phyloP scores from a whole-genome alignment of 1,139 yeast species.

The Meyerozyma guilliermondii region DNA sequence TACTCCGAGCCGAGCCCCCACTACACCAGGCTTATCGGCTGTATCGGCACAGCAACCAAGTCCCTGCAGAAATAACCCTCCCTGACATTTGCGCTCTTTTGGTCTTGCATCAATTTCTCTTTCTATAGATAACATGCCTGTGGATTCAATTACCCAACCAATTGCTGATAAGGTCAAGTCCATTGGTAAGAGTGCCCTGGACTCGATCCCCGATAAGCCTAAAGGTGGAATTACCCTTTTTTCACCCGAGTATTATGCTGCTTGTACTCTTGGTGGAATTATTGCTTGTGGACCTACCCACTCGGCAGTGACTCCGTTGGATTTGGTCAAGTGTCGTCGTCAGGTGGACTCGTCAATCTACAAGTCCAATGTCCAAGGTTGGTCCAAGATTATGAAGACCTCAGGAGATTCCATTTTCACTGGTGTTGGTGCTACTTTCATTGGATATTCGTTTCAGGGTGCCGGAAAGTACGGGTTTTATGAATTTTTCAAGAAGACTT shows the following conservation, averaged over 20 bases:
- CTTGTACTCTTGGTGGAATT: constrained; percentile 87
- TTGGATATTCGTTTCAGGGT: constrained; percentile 92
- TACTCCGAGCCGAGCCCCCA: not conserved
- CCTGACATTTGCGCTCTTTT: not conserved
- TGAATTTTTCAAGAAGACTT: constrained; percentile 79
- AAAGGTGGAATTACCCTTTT: constrained; percentile 43
- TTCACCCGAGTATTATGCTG: constrained; percentile 68
- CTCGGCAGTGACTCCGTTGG: constrained; percentile 86
- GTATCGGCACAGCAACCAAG: not conserved
- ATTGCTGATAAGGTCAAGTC: constrained; percentile 23
- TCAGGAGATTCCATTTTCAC: constrained; percentile 80
- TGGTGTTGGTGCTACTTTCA: constrained; percentile 85
- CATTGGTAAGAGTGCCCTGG: constrained; percentile 12
- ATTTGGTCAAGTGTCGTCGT: constrained; percentile 86
- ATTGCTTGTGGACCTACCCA: constrained; percentile 96
- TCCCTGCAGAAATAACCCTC: not conserved
- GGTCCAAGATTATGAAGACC: constrained; percentile 63
- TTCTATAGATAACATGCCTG: constrained; percentile 8
- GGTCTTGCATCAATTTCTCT: no score
- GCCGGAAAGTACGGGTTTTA: constrained; percentile 96
- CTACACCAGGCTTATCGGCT: constrained; percentile 1
- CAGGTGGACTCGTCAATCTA: constrained; percentile 76
- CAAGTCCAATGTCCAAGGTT: constrained; percentile 72
- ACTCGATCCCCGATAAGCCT: constrained; percentile 9
- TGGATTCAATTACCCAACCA: constrained; percentile 31